Conservation (phyloP, 2,329 filamentous ascomycete genomes). For the Lachnellula suecica region DNA sequence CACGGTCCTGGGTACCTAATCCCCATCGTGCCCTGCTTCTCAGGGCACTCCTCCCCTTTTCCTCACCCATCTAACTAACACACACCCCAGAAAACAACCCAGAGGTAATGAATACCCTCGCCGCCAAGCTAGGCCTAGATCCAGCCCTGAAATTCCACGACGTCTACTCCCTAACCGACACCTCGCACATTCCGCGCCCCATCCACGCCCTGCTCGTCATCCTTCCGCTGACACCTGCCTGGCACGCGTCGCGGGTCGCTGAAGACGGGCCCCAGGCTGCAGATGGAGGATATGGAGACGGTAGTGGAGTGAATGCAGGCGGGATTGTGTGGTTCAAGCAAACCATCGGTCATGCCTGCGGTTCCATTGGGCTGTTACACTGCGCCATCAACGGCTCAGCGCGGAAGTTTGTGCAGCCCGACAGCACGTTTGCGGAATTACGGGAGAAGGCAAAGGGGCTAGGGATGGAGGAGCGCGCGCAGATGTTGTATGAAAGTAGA, state of each 20-base stretch:
- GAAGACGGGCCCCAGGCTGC: slow-evolving; percentile 67
- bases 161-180: slow-evolving; percentile 88
- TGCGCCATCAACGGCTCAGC: slow-evolving; percentile 77
- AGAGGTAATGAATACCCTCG: slow-evolving; percentile 80
- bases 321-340: slow-evolving; percentile 93
- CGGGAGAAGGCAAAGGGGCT: slow-evolving; percentile 71
- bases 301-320: slow-evolving; percentile 77
- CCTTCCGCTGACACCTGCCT: slow-evolving; percentile 79
- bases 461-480: slow-evolving; percentile 63
- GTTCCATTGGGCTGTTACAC: slow-evolving; percentile 86
- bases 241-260: slow-evolving; percentile 73
- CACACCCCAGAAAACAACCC: slow-evolving; percentile 68
- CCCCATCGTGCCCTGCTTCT: too few species aligned
- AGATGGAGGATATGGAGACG: slow-evolving; percentile 66
- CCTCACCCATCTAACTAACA: background rate
- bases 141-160: slow-evolving; percentile 79
- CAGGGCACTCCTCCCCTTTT: background rate
- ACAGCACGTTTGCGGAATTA: slow-evolving; percentile 55
- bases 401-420: slow-evolving; percentile 69
- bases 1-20: slow-evolving; percentile 23
- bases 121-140: slow-evolving; percentile 82
- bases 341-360: slow-evolving; percentile 93
- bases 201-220: slow-evolving; percentile 89
- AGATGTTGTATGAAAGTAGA: slow-evolving; percentile 75
- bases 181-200: slow-evolving; percentile 86